phyloP scores from a whole-genome alignment of 2,329 filamentous ascomycete species.

The Aspergillus sp. region DNA sequence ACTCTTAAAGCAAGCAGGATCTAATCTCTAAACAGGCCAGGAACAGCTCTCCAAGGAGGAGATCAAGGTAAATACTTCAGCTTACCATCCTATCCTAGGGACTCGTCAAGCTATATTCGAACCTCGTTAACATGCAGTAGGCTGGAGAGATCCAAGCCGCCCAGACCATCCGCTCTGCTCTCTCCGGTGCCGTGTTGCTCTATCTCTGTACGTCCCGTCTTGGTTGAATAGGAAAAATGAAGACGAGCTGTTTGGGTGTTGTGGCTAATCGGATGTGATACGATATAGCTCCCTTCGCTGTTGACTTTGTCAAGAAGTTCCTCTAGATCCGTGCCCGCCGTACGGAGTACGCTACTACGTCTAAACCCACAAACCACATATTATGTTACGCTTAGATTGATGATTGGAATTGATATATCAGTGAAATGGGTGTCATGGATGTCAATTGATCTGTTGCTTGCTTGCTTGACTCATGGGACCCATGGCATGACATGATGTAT shows the following conservation, averaged over 20 bases:
- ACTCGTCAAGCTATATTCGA: too few relatives aligned
- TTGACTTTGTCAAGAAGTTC: constrained; percentile 42
- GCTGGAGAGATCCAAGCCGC: constrained; percentile 47
- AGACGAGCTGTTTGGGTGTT: too few relatives aligned
- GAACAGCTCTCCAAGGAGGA: constrained; percentile 41
- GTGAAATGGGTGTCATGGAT: not conserved
- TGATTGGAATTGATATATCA: too few relatives aligned
- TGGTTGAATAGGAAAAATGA: not conserved
- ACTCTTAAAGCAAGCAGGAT: not conserved
- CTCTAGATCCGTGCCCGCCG: constrained; percentile 25
- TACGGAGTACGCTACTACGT: too few relatives aligned
- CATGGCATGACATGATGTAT: constrained; percentile 24
- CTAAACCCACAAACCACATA: too few relatives aligned
- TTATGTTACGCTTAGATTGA: too few relatives aligned
- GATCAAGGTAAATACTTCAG: constrained; percentile 31
- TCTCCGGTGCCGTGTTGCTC: constrained; percentile 48
- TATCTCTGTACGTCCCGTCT: constrained; percentile 52
- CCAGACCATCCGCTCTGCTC: constrained; percentile 47
- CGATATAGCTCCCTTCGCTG: constrained; percentile 39
- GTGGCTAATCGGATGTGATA: not conserved
- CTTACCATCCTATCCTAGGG: not conserved
- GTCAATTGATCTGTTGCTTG: not conserved
- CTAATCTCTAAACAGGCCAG: constrained; percentile 21
- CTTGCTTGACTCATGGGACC: not conserved
- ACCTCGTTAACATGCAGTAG: constrained; percentile 13